Evolutionary conservation across 108 stramenopile genomes (phyloP).

Genomic region (Skeletonema menzelii): DNA sequence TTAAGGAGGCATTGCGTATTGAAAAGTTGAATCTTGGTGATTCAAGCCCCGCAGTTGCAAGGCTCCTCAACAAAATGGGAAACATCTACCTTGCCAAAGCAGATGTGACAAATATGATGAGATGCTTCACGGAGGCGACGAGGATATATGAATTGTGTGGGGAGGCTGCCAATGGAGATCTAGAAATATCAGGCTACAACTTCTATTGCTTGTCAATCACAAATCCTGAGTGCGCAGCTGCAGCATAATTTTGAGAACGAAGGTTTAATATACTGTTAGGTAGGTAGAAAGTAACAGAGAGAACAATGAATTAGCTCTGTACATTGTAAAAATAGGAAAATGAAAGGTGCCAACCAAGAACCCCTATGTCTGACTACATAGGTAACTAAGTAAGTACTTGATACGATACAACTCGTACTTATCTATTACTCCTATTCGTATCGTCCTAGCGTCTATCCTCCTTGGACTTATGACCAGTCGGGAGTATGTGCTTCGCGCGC

Average conservation of each 20-base stretch:
- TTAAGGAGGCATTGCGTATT: constrained; percentile 52
- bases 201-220: constrained; percentile 52
- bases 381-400: no score
- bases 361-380: no score
- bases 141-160: constrained; percentile 41
- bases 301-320: no score
- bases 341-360: no score
- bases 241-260: constrained; percentile 29
- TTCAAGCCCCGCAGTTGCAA: constrained; percentile 27
- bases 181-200: constrained; percentile 60
- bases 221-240: constrained; percentile 51
- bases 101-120: constrained; percentile 57
- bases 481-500: no score
- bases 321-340: no score
- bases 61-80: constrained; percentile 58
- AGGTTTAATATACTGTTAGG: no score
- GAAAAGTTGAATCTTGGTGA: constrained; percentile 37
- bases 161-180: constrained; percentile 9
- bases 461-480: no score
- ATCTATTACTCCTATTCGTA: no score
- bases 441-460: no score
- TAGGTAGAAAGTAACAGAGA: no score
- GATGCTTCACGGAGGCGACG: constrained; percentile 63
- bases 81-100: constrained; percentile 58
- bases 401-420: no score